Conservation (phyloP, 257 asterid species). For the Knoxia roxburghii region DNA sequence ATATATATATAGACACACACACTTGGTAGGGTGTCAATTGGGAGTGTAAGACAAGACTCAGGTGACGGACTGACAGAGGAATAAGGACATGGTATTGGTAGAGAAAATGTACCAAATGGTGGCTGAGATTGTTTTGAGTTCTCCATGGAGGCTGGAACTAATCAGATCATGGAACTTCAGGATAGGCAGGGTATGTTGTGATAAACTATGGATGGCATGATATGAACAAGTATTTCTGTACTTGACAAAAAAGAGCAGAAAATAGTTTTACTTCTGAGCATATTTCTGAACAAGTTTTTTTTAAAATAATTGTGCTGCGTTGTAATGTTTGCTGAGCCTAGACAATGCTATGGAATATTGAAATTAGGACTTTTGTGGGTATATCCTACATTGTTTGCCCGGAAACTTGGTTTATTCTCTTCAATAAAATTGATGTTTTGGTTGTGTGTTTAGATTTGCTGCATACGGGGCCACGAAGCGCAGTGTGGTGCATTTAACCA, state of each 20-base stretch:
- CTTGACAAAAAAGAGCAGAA: neutral
- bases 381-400: neutral
- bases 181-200: too few species aligned
- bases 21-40: too few species aligned
- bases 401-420: neutral
- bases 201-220: too few species aligned
- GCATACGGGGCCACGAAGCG: constrained; percentile 99
- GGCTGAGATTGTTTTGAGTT: too few species aligned
- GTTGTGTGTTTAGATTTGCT: constrained; percentile 59
- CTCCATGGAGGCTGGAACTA: too few species aligned
- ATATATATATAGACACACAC: too few species aligned
- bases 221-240: neutral
- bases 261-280: neutral
- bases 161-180: too few species aligned
- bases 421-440: constrained; percentile 9
- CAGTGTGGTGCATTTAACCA: constrained; percentile 94
- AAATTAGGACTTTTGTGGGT: neutral
- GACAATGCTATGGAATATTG: neutral
- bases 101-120: too few species aligned
- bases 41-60: too few species aligned
- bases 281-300: neutral
- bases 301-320: neutral
- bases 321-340: neutral
- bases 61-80: too few species aligned
- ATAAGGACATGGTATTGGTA: too few species aligned